phyloP scores from a whole-genome alignment of 2,329 filamentous ascomycete species.

The Xylariaceae sp. region DNA sequence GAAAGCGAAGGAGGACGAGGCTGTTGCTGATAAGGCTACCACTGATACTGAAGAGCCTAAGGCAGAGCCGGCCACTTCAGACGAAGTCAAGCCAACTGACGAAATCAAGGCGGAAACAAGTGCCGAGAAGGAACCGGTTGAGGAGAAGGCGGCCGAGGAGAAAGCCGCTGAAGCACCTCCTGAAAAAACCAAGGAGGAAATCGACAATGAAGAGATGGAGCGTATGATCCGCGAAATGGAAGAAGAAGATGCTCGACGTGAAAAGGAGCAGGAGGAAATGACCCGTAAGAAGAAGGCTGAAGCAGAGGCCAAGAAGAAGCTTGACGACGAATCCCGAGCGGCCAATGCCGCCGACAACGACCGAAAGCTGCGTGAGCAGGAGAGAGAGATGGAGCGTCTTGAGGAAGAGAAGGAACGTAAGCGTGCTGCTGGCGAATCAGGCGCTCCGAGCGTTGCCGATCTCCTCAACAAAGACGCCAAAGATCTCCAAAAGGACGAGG shows the following conservation, averaged over 20 bases:
- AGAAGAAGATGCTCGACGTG: slow-evolving; percentile 48
- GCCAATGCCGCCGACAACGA: slow-evolving; percentile 54
- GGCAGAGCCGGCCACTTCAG: slow-evolving; percentile 12
- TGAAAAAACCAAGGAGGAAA: slow-evolving; percentile 36
- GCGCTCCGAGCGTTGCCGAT: slow-evolving; percentile 47
- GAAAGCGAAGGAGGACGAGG: slow-evolving; percentile 46
- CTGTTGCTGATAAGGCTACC: slow-evolving; percentile 32
- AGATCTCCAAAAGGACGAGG: neutral
- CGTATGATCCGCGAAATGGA: slow-evolving; percentile 61
- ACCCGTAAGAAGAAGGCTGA: slow-evolving; percentile 40
- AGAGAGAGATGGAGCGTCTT: slow-evolving; percentile 67
- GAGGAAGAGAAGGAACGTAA: slow-evolving; percentile 67
- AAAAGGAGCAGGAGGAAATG: slow-evolving; percentile 44
- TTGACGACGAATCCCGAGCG: slow-evolving; percentile 41
- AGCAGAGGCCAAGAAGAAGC: slow-evolving; percentile 39
- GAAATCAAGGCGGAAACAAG: slow-evolving; percentile 25
- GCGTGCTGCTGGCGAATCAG: slow-evolving; percentile 45
- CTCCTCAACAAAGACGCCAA: slow-evolving; percentile 36
- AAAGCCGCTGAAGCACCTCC: slow-evolving; percentile 25
- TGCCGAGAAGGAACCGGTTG: slow-evolving; percentile 22
- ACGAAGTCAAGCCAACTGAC: slow-evolving; percentile 31
- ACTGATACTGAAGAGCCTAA: slow-evolving; percentile 23
- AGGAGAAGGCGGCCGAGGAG: slow-evolving; percentile 28
- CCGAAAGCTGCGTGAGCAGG: slow-evolving; percentile 66
- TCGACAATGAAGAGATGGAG: slow-evolving; percentile 55